phyloP scores from a whole-genome alignment of 768 basidiomycete genomes.

The Termitomyces sp. region DNA sequence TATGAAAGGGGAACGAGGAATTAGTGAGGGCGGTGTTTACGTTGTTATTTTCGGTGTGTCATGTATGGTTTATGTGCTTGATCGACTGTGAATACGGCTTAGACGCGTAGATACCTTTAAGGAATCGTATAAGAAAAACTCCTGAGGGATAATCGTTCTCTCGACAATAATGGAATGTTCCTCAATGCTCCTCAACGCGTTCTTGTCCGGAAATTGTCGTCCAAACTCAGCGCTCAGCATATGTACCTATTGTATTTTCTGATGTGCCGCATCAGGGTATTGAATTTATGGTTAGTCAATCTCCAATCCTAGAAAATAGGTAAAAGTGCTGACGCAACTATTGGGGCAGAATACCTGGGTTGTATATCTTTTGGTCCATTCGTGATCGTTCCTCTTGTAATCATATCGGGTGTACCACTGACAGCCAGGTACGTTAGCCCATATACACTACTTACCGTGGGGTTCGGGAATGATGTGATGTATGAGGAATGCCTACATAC shows the following conservation, averaged over 20 bases:
- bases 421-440: too few species aligned
- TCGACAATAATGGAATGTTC: neutral
- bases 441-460: too few species aligned
- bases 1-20: neutral
- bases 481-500: constrained; percentile 9
- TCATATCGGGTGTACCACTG: too few species aligned
- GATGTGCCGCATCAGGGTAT: too few species aligned
- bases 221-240: neutral
- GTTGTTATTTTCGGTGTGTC: neutral
- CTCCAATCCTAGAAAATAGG: too few species aligned
- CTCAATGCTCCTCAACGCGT: neutral
- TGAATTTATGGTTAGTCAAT: too few species aligned
- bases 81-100: neutral
- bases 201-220: neutral
- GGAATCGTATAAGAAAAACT: neutral
- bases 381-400: too few species aligned
- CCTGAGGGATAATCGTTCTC: neutral
- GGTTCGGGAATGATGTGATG: neutral
- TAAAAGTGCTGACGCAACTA: too few species aligned
- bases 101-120: neutral
- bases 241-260: neutral
- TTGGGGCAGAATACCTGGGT: too few species aligned
- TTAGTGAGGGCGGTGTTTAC: neutral
- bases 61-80: neutral
- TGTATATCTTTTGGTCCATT: too few species aligned